Conservation (phyloP, 2,329 filamentous ascomycete species). For the Colletotrichum musicola region DNA sequence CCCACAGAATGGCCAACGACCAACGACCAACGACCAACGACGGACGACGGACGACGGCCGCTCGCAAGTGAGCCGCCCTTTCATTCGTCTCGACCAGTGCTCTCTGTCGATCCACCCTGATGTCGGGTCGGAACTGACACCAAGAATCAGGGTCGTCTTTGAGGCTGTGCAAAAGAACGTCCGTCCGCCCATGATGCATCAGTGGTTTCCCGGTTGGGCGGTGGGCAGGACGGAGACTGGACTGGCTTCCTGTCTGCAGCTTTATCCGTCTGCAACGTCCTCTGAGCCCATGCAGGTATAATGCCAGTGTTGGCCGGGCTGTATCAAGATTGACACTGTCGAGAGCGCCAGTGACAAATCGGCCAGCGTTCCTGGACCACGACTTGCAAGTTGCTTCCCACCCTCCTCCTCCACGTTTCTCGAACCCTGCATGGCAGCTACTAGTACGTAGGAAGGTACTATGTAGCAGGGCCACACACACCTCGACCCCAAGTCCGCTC, state of each 20-base stretch:
- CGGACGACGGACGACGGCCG: conserved; percentile 2
- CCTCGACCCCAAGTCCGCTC: conserved; percentile 19
- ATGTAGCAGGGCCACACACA: conserved; percentile 11
- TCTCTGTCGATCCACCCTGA: conserved; percentile 24
- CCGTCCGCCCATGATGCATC: conserved; percentile 9
- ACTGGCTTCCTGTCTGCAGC: conserved; percentile 23
- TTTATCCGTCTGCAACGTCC: conserved; percentile 10
- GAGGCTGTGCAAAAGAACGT: conserved; percentile 29
- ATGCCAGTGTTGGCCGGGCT: conserved; percentile 3
- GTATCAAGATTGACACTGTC: neutral
- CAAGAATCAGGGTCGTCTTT: conserved; percentile 19
- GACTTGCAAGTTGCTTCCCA: neutral
- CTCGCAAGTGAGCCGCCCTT: conserved; percentile 4
- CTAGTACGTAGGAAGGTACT: no score
- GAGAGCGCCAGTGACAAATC: conserved; percentile 24
- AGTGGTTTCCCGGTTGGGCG: conserved; percentile 11
- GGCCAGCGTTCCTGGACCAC: conserved; percentile 24
- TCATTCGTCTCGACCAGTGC: conserved; percentile 20
- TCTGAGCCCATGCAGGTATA: conserved; percentile 4
- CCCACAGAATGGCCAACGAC: conserved; percentile 14
- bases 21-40: conserved; percentile 4
- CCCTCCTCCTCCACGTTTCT: conserved; percentile 21
- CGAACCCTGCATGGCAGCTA: conserved; percentile 36
- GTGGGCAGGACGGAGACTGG: neutral
- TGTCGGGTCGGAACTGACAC: conserved; percentile 14